A percentile compares a stretch with the other conserved stretches of the same genome.
phyloP scores from a whole-genome alignment of 495 filamentous ascomycete genomes.

The Talaromyces trachyspermus region DNA sequence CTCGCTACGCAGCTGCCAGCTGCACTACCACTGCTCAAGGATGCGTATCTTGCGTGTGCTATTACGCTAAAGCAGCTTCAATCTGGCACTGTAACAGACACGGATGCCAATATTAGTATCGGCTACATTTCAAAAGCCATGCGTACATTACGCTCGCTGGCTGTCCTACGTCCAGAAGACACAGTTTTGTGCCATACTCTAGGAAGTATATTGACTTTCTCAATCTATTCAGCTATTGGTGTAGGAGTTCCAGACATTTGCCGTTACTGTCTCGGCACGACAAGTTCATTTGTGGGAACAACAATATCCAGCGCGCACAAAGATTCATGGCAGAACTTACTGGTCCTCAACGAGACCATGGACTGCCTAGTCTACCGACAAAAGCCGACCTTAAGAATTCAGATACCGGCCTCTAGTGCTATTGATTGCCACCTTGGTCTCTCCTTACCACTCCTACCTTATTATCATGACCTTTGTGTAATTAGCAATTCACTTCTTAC shows the following conservation, averaged over 20 bases:
- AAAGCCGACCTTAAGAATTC: background rate
- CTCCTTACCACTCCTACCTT: constrained; percentile 21
- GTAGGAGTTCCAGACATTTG: constrained; percentile 2
- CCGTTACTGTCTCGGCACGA: constrained; percentile 1
- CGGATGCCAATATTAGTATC: background rate
- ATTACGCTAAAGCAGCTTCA: constrained; percentile 1
- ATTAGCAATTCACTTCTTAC: constrained; percentile 17
- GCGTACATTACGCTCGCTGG: background rate
- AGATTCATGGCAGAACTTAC: background rate
- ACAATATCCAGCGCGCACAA: background rate
- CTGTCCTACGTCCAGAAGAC: background rate
- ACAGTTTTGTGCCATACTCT: background rate
- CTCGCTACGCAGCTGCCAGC: background rate
- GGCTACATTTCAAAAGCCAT: background rate
- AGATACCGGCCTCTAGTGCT: background rate
- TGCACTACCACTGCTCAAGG: background rate
- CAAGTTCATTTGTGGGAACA: background rate
- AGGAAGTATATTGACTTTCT: background rate
- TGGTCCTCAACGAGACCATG: constrained; percentile 3
- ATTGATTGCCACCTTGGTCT: constrained; percentile 29
- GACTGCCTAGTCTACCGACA: constrained; percentile 1
- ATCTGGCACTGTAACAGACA: background rate
- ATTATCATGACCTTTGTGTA: constrained; percentile 26
- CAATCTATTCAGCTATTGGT: constrained; percentile 1
- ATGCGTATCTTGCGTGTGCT: constrained; percentile 6